A percentile compares a stretch with the other conserved stretches of the same genome.
Conservation (phyloP, 1,284 basidiomycete species). For the Sphaerobolus stellatus region DNA sequence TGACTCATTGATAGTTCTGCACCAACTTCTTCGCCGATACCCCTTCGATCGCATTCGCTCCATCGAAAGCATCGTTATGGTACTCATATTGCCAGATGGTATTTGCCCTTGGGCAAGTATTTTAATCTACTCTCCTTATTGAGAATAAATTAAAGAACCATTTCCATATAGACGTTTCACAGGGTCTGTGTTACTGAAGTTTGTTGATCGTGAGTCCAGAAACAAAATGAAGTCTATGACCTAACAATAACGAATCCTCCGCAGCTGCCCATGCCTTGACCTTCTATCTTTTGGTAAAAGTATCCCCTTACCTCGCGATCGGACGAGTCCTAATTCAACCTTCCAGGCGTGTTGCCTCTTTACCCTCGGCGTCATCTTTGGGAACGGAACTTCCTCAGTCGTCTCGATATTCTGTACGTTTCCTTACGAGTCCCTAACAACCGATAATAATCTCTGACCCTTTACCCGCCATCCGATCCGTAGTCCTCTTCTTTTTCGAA, state of each 20-base stretch:
- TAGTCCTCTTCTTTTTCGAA: conserved; percentile 14
- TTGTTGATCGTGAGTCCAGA: conserved; percentile 5
- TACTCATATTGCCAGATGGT: conserved; percentile 14
- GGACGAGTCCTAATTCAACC: background rate
- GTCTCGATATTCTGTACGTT: conserved; percentile 9
- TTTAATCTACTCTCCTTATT: background rate
- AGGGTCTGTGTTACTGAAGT: conserved; percentile 6
- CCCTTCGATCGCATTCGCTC: conserved; percentile 7
- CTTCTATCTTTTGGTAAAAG: conserved; percentile 9
- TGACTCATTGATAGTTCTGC: background rate
- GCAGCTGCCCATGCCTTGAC: conserved; percentile 13
- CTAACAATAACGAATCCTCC: background rate
- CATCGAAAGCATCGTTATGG: conserved; percentile 14
- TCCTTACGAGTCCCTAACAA: background rate
- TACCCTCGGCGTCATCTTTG: conserved; percentile 8
- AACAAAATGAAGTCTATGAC: background rate
- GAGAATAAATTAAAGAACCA: background rate
- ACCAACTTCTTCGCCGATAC: conserved; percentile 14
- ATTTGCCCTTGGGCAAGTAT: conserved; percentile 7
- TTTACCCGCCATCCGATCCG: background rate
- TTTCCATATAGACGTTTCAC: conserved; percentile 7
- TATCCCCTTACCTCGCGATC: background rate
- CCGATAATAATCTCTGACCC: background rate
- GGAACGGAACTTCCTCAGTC: conserved; percentile 8
- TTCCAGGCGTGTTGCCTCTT: conserved; percentile 10